phyloP scores from a whole-genome alignment of 2,329 filamentous ascomycete genomes.

The Raffaelea arxii region DNA sequence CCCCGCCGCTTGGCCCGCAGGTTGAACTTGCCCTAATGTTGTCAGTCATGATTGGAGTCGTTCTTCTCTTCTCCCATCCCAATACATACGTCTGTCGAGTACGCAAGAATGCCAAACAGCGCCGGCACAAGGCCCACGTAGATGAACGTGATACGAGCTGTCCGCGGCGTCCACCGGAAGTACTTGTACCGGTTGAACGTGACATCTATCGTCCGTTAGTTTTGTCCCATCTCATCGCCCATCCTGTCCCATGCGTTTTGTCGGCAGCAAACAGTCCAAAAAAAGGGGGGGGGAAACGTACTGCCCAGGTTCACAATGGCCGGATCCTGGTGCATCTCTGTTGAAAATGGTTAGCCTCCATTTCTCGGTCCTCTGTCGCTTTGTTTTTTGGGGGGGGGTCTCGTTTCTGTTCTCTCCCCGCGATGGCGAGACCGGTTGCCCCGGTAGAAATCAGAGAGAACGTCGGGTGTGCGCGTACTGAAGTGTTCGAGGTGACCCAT shows the following conservation, averaged over 20 bases:
- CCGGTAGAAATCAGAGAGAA: too few relatives aligned
- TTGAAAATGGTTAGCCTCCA: constrained; percentile 18
- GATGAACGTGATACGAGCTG: constrained; percentile 67
- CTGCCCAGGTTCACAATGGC: constrained; percentile 34
- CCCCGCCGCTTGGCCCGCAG: constrained; percentile 81
- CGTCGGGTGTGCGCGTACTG: constrained; percentile 21
- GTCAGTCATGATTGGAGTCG: constrained; percentile 11
- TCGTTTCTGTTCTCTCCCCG: too few relatives aligned
- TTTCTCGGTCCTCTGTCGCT: not conserved
- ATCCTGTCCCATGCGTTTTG: too few relatives aligned
- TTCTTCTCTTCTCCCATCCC: not conserved
- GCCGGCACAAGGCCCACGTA: constrained; percentile 67
- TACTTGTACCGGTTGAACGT: constrained; percentile 78
- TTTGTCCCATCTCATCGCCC: too few relatives aligned
- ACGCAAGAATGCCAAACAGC: constrained; percentile 61
- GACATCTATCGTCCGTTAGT: too few relatives aligned
- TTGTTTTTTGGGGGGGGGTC: not conserved
- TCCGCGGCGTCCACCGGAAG: constrained; percentile 87
- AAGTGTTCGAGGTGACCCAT: constrained; percentile 35
- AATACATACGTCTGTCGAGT: constrained; percentile 64
- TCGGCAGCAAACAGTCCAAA: not conserved
- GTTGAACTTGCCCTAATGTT: constrained; percentile 70
- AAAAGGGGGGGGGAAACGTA: constrained; percentile 19
- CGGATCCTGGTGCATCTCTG: constrained; percentile 38
- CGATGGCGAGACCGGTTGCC: not conserved